phyloP scores from a whole-genome alignment of 2,329 filamentous ascomycete species.

The Xylariaceae sp. region DNA sequence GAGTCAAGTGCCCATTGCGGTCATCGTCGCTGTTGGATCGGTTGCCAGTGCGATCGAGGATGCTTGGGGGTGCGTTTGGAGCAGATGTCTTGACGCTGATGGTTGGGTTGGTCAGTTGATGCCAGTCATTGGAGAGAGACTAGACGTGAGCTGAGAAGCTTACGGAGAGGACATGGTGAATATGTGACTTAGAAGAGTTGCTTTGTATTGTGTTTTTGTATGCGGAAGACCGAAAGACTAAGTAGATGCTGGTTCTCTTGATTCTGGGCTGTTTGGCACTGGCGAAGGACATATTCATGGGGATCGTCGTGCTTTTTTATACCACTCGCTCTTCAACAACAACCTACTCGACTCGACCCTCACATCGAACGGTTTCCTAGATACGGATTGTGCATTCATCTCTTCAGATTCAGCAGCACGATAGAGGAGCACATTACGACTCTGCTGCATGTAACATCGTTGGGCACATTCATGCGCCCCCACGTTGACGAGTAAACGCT shows the following conservation, averaged over 20 bases:
- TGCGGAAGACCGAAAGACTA: background rate
- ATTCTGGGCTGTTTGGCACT: constrained; percentile 15
- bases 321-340: constrained; percentile 8
- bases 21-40: constrained; percentile 12
- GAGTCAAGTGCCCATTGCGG: constrained; percentile 4
- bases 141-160: constrained; percentile 5
- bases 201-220: background rate
- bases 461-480: too few relatives aligned
- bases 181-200: background rate
- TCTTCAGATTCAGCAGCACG: background rate
- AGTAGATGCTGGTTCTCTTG: background rate
- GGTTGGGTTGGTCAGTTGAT: constrained; percentile 6
- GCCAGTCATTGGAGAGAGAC: background rate
- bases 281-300: constrained; percentile 14
- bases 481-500: too few relatives aligned
- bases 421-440: too few relatives aligned
- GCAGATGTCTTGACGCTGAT: constrained; percentile 23
- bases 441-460: too few relatives aligned
- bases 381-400: too few relatives aligned
- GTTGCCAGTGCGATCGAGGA: constrained; percentile 13
- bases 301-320: constrained; percentile 20
- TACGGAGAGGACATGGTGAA: constrained; percentile 28
- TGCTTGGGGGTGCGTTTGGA: constrained; percentile 8
- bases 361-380: too few relatives aligned
- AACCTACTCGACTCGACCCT: too few relatives aligned